Base-by-base conservation (phyloP, 768 basidiomycete species). In the Suillus lakei region DNA sequence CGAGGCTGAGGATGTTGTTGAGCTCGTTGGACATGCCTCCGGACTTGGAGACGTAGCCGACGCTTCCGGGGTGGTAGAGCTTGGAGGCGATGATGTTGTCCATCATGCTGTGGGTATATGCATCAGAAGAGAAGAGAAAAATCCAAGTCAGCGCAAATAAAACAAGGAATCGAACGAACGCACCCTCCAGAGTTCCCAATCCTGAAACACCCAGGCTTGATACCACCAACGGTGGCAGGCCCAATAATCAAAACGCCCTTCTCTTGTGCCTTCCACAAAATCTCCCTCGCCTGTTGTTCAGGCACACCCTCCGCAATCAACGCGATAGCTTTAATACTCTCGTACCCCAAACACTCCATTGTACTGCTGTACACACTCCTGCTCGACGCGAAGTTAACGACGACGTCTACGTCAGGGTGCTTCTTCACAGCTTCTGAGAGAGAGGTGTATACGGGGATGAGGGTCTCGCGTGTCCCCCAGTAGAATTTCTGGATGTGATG, bases 401-500 rank as follows among this genome's bases (percentile, higher is more conserved):
- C 91, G 62, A 97, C 95, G 75, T 99, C 97, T 65, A 93, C 96
- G 71, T 99, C 97, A 34, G 92, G 87, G 82, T 98, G 97, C 85
- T 98, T 99, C 79, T 88, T 85, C 69, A 91, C 88, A 16, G 97
- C 97, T 74, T 98, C 97, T 62, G n/a, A n/a, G 87, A 88, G 70
- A 63, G 88, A 88, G 23, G 96, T 97, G 84, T 98, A 99, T 50
- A 99, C 97, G 60, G 98, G 98, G 44, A 99, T 88, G 56, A 99
- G 91, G 4, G 97, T 97, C 85, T 99, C 98, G 84, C 94, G 95
- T 46, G 98, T 99, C 63, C 98, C 98, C 98, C 98, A 99, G 87
- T 99, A 99, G 88, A 99, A 98, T 84, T 99, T 99, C 83, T 99
- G 98, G 80, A 98, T 98, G 83, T 99, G 98, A 82, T 99, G 97